phyloP scores from a whole-genome alignment of 2,329 filamentous ascomycete species.

The Diaporthe destruens region DNA sequence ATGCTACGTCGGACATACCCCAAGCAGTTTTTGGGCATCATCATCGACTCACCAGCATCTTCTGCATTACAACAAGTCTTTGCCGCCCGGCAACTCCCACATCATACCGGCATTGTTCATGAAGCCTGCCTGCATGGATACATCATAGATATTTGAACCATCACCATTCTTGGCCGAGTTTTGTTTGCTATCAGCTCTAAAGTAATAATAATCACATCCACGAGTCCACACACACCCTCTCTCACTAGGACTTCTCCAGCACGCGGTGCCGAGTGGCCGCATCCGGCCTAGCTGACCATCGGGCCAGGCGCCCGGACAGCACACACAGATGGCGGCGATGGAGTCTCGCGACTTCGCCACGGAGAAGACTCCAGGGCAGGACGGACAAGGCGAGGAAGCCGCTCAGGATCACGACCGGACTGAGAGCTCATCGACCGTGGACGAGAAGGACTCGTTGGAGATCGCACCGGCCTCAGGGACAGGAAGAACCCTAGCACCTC shows the following conservation, averaged over 20 bases:
- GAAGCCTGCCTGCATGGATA: not conserved
- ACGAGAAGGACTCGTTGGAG: conserved; percentile 27
- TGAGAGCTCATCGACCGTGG: conserved; percentile 29
- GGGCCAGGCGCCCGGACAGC: not conserved
- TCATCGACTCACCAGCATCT: not conserved
- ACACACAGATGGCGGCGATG: not conserved
- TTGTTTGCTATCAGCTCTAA: not conserved
- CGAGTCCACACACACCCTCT: not conserved
- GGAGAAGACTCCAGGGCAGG: not conserved
- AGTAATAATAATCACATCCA: not conserved
- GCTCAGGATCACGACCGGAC: conserved; percentile 23
- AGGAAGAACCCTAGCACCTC: not conserved
- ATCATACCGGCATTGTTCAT: not conserved
- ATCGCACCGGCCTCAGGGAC: not conserved
- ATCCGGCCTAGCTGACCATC: not conserved
- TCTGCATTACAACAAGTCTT: not conserved
- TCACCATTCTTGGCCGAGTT: not conserved
- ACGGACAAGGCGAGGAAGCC: not conserved
- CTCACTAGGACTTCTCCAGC: not conserved
- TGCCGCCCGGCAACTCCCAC: not conserved
- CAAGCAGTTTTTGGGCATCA: not conserved
- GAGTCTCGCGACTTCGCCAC: conserved; percentile 20
- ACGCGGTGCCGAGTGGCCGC: too few species aligned
- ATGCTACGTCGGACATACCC: not conserved
- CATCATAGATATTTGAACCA: not conserved